Percentiles rank a stretch among this genome's conserved stretches.
These are phyloP conservation scores for Termitomyces bulborhizus DNA, from an alignment of 768 basidiomycete species.

Conservation along the genomic window DNA sequence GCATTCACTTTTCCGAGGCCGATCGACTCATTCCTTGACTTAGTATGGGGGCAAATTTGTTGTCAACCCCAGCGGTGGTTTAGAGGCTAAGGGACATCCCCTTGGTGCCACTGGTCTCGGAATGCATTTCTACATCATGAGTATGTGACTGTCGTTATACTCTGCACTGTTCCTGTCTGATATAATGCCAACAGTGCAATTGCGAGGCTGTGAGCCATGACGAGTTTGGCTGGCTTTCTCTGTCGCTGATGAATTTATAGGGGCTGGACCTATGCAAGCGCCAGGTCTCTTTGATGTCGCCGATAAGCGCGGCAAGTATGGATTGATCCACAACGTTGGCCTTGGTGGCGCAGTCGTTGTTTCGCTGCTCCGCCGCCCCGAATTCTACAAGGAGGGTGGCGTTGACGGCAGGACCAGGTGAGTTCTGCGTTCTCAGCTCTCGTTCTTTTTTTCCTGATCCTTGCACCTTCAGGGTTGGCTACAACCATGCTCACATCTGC, in stretches of 20 bases:
- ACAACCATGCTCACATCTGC: conserved; percentile 72
- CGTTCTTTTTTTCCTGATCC: not conserved
- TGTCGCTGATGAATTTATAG: conserved; percentile 23
- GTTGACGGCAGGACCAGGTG: conserved; percentile 63
- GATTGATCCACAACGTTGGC: conserved; percentile 79
- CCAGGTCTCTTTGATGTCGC: conserved; percentile 55
- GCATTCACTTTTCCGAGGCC: not conserved
- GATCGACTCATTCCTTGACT: not conserved
- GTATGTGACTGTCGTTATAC: conserved; percentile 29
- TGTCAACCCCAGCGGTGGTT: conserved; percentile 78
- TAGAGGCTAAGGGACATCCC: conserved; percentile 88
- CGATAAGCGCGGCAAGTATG: conserved; percentile 71
- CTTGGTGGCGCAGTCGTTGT: conserved; percentile 78
- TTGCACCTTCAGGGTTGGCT: conserved; percentile 50
- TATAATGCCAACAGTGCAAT: conserved; percentile 48
- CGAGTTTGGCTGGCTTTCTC: not conserved
- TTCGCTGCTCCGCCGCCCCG: conserved; percentile 68
- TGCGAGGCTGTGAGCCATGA: conserved; percentile 52
- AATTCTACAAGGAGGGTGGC: conserved; percentile 66
- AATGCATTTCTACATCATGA: conserved; percentile 85
- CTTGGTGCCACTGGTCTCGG: conserved; percentile 78
- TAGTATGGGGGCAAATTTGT: conserved; percentile 84
- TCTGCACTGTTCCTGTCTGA: not conserved
- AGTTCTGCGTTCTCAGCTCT: conserved; percentile 3
- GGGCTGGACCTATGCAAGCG: conserved; percentile 84